phyloP scores from a whole-genome alignment of 345 rosid species.

The Hibiscus syriacus region DNA sequence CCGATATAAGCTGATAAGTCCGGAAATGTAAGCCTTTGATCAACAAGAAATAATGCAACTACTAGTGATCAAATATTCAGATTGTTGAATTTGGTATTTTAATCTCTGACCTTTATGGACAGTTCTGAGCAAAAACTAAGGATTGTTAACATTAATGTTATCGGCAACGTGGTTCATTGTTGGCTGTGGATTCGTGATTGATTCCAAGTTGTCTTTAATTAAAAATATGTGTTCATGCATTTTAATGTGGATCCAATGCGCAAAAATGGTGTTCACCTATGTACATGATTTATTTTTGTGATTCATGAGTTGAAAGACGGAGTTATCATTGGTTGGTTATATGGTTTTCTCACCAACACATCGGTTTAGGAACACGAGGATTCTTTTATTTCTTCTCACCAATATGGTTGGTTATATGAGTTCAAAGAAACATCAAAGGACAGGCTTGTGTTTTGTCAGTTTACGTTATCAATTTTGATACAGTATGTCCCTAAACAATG shows the following conservation, averaged over 20 bases:
- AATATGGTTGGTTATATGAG: not conserved
- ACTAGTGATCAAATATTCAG: not conserved
- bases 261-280: not conserved
- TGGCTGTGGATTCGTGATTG: not conserved
- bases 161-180: not conserved
- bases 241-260: not conserved
- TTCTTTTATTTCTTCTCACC: not conserved
- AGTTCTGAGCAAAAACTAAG: not conserved
- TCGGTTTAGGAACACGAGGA: not conserved
- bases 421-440: not conserved
- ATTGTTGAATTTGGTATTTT: not conserved
- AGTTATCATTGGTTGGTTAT: not conserved
- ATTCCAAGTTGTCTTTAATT: not conserved
- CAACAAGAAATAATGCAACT: not conserved
- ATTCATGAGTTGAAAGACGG: not conserved
- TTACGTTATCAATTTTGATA: too few relatives aligned
- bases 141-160: not conserved
- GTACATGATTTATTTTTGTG: not conserved
- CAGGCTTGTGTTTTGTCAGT: not conserved
- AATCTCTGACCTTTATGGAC: not conserved
- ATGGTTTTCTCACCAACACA: not conserved
- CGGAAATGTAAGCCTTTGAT: not conserved
- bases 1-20: not conserved
- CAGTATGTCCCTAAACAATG: not conserved
- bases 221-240: not conserved